Evolutionary conservation across 148 eudicot species (phyloP).

Genomic region (Chenopodium album): DNA sequence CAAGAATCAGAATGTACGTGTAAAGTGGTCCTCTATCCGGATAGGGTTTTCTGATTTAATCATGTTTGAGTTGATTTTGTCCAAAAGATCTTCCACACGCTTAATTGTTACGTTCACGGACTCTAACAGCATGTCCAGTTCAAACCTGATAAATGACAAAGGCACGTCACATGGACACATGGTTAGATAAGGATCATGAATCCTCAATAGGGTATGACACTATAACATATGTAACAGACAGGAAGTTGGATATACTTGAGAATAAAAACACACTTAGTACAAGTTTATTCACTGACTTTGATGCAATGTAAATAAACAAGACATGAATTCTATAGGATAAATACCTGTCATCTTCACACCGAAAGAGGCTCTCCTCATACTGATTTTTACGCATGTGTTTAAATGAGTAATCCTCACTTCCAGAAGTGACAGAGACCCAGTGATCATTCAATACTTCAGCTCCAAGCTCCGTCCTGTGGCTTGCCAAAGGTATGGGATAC

Average conservation of each 20-base stretch:
- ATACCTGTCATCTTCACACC: conserved; percentile 99
- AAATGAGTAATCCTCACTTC: conserved; percentile 95
- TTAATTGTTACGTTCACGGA: conserved; percentile 69
- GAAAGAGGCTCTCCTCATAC: conserved; percentile 93
- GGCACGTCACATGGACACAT: not conserved
- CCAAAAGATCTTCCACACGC: conserved; percentile 78
- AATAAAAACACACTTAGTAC: not conserved
- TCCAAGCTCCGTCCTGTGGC: conserved; percentile 87
- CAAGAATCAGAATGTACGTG: conserved; percentile 41
- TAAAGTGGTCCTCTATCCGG: conserved; percentile 59
- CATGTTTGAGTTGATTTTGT: conserved; percentile 55
- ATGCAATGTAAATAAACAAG: not conserved
- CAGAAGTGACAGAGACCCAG: conserved; percentile 99
- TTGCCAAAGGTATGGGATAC: conserved; percentile 89
- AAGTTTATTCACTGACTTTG: not conserved
- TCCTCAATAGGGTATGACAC: not conserved
- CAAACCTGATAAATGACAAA: conserved; percentile 69
- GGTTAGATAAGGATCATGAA: not conserved
- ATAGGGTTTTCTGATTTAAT: conserved; percentile 55
- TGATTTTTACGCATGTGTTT: conserved; percentile 99
- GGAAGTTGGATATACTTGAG: not conserved
- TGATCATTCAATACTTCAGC: conserved; percentile 83
- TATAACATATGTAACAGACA: not conserved
- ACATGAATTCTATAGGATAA: not conserved
- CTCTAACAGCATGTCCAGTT: conserved; percentile 91